phyloP scores from a whole-genome alignment of 768 basidiomycete genomes.

The Lactarius tabidus region DNA sequence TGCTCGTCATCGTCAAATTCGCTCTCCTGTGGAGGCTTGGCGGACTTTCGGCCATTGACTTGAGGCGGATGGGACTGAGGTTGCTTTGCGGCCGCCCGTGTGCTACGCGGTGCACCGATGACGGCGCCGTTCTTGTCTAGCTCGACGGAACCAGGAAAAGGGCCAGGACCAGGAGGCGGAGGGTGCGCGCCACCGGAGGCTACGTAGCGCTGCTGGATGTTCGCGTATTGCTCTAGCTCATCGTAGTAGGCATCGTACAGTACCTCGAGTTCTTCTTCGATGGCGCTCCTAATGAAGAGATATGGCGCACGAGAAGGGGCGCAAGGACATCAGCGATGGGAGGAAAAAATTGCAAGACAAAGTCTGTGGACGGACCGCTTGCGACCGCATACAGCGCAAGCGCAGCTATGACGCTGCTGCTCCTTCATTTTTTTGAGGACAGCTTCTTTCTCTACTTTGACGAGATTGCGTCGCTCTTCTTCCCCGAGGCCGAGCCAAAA shows the following conservation, averaged over 20 bases:
- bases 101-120: constrained; percentile 35
- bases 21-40: constrained; percentile 48
- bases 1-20: constrained; percentile 66
- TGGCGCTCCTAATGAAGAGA: constrained; percentile 67
- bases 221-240: constrained; percentile 99
- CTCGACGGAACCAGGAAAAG: constrained; percentile 97
- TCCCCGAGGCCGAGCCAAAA: constrained; percentile 96
- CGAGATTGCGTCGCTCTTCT: constrained; percentile 84
- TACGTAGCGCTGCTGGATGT: constrained; percentile 94
- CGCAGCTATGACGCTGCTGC: constrained; percentile 94
- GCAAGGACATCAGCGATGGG: constrained; percentile 25
- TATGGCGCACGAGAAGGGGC: constrained; percentile 2
- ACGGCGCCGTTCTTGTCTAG: constrained; percentile 86
- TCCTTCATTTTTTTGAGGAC: constrained; percentile 99
- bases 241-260: constrained; percentile 99
- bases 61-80: constrained; percentile 31
- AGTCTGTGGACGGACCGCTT: constrained; percentile 71
- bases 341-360: constrained; percentile 28
- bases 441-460: constrained; percentile 97
- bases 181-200: constrained; percentile 85
- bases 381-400: constrained; percentile 93
- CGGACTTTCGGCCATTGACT: constrained; percentile 42
- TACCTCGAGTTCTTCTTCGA: constrained; percentile 99
- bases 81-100: constrained; percentile 23
- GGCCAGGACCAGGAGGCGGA: constrained; percentile 93